phyloP scores from a whole-genome alignment of 192 early-diverging fungal species.

The Chytriomyces sp. region DNA sequence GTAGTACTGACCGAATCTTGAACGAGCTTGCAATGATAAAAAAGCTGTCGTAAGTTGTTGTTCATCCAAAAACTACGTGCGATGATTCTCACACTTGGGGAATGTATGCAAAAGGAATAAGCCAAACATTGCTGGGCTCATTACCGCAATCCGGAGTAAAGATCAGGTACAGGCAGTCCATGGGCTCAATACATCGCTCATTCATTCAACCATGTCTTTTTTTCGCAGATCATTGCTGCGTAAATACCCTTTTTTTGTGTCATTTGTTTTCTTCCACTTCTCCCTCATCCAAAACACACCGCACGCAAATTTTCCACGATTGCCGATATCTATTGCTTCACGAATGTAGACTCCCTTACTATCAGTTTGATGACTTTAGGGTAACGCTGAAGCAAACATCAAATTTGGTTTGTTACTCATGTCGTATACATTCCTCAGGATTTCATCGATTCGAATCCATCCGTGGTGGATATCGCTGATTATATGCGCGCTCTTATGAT shows the following conservation, averaged over 20 bases:
- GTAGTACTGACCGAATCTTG: slow-evolving; percentile 76
- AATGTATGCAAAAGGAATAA: slow-evolving; percentile 58
- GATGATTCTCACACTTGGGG: neutral
- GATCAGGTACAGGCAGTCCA: slow-evolving; percentile 67
- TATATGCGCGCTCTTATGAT: slow-evolving; percentile 27
- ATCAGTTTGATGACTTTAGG: slow-evolving; percentile 81
- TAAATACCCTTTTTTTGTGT: neutral
- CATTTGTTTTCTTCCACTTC: too few relatives aligned
- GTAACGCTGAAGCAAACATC: slow-evolving; percentile 39
- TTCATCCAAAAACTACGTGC: neutral
- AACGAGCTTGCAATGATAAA: slow-evolving; percentile 83
- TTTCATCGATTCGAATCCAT: slow-evolving; percentile 14
- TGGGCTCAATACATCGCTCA: too few relatives aligned
- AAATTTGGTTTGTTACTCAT: neutral
- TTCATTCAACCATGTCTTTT: slow-evolving; percentile 52
- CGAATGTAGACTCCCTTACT: slow-evolving; percentile 73
- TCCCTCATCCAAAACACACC: too few relatives aligned
- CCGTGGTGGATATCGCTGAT: slow-evolving; percentile 13
- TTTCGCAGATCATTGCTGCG: slow-evolving; percentile 20
- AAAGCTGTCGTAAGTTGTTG: slow-evolving; percentile 48
- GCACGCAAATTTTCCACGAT: slow-evolving; percentile 4
- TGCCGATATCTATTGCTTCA: neutral
- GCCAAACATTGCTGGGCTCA: slow-evolving; percentile 75
- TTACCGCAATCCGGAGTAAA: slow-evolving; percentile 76
- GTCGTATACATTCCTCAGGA: neutral